Evolutionary conservation across 768 basidiomycete genomes (phyloP), one percentile per base, ranked within the genome.

Genomic region (Panaeolus cyanescens): DNA sequence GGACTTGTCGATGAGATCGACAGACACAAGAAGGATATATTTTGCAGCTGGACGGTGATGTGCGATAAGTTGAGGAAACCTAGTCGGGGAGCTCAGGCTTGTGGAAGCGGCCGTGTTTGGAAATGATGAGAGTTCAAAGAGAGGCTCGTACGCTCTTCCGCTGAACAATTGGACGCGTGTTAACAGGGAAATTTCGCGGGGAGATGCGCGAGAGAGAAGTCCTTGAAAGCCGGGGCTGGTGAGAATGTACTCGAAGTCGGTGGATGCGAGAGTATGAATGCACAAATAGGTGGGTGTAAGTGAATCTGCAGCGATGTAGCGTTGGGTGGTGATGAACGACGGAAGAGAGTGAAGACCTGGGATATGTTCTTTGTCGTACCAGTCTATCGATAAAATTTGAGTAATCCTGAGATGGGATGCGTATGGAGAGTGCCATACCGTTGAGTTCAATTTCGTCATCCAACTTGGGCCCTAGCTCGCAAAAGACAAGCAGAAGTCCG

Each of bases 341-440:
- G 70, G 66, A 15, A 69, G 59, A 6, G 67, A 62, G 19, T 67
- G 56, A 19, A 67, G 59, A 5, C 63, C 61, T 3, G 70, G 71
- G 17, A 59, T 66, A 36, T 73, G 74, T 57, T 73, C 72, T 15
- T 65, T 68, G 32, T 72, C 70, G 65, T 71, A 73, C 71, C 72
- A 74, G 34, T 70, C 74, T 74, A 39, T 20, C 45, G n/a, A n/a
- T 1, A 17, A 20, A n/a, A 19, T 15, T 39, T 7, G 37, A 39
- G 33, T 6, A 6, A 34, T 34, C 13, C 7, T 39, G 54, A 40
- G 30, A 32, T 30, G 8, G 22, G n/a, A 32, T 8, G 45, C 19
- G 7, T 13, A 25, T 12, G n/a, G 45, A 2, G 53, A 53, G n/a
- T 17, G 22, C 13, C 45, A n/a, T 59, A 74, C 74, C 71, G 34